phyloP scores from a whole-genome alignment of 2,329 filamentous ascomycete species.

The Capronia epimyces region DNA sequence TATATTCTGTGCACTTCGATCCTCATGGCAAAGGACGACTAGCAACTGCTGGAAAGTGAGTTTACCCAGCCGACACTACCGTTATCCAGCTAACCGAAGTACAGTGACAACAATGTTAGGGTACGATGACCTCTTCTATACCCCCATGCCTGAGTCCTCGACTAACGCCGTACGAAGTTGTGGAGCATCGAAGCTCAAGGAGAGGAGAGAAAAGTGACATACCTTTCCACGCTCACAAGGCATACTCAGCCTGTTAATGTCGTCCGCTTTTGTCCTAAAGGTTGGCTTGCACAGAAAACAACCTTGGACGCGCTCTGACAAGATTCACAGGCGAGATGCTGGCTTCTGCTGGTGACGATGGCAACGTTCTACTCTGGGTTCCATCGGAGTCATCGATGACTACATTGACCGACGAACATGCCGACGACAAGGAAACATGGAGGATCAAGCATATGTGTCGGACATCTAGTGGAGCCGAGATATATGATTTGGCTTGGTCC shows the following conservation, averaged over 20 bases:
- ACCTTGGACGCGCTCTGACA: conserved; percentile 28
- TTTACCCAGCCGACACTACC: conserved; percentile 11
- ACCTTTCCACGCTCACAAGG: conserved; percentile 83
- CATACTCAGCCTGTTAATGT: conserved; percentile 98
- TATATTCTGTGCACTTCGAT: conserved; percentile 97
- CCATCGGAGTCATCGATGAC: conserved; percentile 67
- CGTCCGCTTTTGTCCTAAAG: conserved; percentile 89
- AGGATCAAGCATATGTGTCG: conserved; percentile 96
- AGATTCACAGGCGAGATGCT: conserved; percentile 69
- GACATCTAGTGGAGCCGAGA: conserved; percentile 79
- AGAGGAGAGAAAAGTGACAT: conserved; percentile 82
- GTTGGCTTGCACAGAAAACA: conserved; percentile 45
- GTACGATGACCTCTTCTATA: conserved; percentile 48
- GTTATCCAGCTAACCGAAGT: conserved; percentile 10
- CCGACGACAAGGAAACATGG: conserved; percentile 96
- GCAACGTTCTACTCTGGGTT: conserved; percentile 94
- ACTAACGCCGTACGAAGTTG: conserved; percentile 54
- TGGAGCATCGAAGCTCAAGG: conserved; percentile 85
- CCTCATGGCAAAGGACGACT: conserved; percentile 83
- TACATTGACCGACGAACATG: conserved; percentile 72
- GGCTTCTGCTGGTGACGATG: conserved; percentile 92
- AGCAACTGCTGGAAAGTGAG: conserved; percentile 77
- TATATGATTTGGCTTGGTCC: conserved; percentile 97
- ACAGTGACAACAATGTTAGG: conserved; percentile 82
- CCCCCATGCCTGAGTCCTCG: conserved; percentile 22